Base-by-base conservation (phyloP, 2,329 filamentous ascomycete species). In the Penicillium expansum region DNA sequence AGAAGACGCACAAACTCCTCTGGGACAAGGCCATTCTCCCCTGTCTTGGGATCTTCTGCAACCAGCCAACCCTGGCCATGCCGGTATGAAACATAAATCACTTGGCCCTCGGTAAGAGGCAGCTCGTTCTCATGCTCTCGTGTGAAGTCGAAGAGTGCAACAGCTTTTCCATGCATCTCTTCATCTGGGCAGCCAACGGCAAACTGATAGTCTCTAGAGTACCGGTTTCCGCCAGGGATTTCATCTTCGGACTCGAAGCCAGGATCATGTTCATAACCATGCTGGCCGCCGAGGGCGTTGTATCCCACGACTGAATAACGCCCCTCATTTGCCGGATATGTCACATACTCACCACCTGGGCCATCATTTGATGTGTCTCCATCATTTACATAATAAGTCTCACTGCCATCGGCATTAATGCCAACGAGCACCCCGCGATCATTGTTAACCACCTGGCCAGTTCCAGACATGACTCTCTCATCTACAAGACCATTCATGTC, bases 1-100 rank as follows among this genome's bases (percentile, higher is more conserved):
- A 99, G 82, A 44, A 99, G 80, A 16, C 94, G 87, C 41, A 99
- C 94, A 71, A 97, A 99, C 74, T 95, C 92, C 75, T 99, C 94
- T 0, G 94, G 94, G 1, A 99, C 94, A 35, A 99, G 82, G 1
- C 94, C 94, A 68, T 91, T 96, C 76, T 99, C 94, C 2, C 84
- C 91, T 0, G 92, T 97, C 74, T 91, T 92, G 13, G 93, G 92
- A 69, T 99, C 94, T 76, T 97, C 91, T 4, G 94, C 94, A 24
- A 99, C 94, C 50, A 99, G 82, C 94, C 94, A 99, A 54, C 94
- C 94, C 76, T 97, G 92, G 16, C 93, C 93, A 71, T 97, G 92
- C 42, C 94, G 85, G 74, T 97, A 99, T 16, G 91, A 96, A 24
- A 99, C 92, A 80, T 94, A 89, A 55, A 99, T 96, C 56, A 97